Percentiles rank a stretch among this genome's conserved stretches.
Evolutionary conservation across 176 grass and related monocot species (phyloP).

Genomic region (Raddia distichophylla): DNA sequence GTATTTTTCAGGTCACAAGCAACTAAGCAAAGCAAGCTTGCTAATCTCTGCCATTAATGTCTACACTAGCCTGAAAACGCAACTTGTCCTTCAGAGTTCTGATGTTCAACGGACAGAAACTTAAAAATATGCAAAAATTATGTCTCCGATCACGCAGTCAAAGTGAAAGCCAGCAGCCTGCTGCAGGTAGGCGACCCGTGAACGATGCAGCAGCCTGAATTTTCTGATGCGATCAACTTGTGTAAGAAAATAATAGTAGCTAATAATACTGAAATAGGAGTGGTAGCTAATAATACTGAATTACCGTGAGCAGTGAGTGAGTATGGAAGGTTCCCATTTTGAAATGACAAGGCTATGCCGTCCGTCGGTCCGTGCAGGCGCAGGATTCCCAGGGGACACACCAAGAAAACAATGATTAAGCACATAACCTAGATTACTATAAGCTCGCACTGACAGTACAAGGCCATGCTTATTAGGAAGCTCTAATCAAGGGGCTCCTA

Average conservation of each 20-base stretch:
- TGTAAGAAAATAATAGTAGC: no score
- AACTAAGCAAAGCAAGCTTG: no score
- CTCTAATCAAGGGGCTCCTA: background rate
- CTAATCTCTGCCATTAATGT: no score
- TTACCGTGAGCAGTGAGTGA: background rate
- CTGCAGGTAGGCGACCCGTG: background rate
- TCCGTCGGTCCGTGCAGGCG: background rate
- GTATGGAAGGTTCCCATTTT: conserved; percentile 51
- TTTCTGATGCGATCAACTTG: background rate
- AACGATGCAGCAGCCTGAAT: background rate
- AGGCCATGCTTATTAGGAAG: background rate
- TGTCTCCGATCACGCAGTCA: no score
- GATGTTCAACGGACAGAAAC: no score
- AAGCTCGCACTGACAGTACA: background rate
- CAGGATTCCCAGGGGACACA: background rate
- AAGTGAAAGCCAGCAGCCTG: background rate
- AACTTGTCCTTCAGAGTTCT: no score
- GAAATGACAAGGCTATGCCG: conserved; percentile 10
- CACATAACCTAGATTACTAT: conserved; percentile 1
- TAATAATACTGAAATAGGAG: no score
- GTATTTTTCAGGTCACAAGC: no score
- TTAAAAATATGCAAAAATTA: no score
- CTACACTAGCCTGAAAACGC: no score
- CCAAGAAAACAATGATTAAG: conserved; percentile 27
- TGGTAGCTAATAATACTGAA: no score